phyloP scores from a whole-genome alignment of 257 asterid genomes.

The Lavandula angustifolia region DNA sequence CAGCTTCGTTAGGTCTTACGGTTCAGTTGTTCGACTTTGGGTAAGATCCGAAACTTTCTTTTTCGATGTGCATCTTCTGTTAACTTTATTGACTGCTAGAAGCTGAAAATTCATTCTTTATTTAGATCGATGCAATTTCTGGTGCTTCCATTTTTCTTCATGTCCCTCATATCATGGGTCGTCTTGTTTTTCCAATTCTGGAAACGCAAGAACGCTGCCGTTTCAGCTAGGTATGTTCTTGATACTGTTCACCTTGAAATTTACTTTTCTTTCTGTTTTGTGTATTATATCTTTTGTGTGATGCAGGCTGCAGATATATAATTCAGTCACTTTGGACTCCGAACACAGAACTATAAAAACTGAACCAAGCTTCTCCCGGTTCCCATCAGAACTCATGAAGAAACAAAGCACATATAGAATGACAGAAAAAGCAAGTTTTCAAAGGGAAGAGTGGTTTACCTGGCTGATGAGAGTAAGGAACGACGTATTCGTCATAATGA shows the following conservation, averaged over 20 bases:
- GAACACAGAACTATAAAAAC: conserved; percentile 46
- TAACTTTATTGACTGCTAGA: conserved; percentile 4
- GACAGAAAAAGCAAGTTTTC: conserved; percentile 62
- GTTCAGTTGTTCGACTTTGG: conserved; percentile 84
- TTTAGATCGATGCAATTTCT: conserved; percentile 69
- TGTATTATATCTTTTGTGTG: not conserved
- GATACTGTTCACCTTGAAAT: not conserved
- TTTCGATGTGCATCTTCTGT: conserved; percentile 5
- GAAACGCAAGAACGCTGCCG: conserved; percentile 89
- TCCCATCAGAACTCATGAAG: conserved; percentile 56
- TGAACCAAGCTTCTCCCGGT: conserved; percentile 42
- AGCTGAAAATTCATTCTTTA: conserved; percentile 16
- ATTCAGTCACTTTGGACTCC: conserved; percentile 50
- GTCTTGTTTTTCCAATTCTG: conserved; percentile 89
- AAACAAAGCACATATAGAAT: conserved; percentile 54
- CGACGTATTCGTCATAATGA: conserved; percentile 65
- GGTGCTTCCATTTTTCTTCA: conserved; percentile 85
- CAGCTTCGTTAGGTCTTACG: conserved; percentile 76
- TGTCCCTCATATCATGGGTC: conserved; percentile 83
- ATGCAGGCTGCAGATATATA: conserved; percentile 76
- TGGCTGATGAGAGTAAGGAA: conserved; percentile 90
- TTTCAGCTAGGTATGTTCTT: conserved; percentile 60
- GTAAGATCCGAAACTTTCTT: conserved; percentile 42
- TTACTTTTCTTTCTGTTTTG: not conserved
- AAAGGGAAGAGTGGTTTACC: conserved; percentile 91